phyloP scores from a whole-genome alignment of 495 filamentous ascomycete genomes.

The Tuber melanosporum region DNA sequence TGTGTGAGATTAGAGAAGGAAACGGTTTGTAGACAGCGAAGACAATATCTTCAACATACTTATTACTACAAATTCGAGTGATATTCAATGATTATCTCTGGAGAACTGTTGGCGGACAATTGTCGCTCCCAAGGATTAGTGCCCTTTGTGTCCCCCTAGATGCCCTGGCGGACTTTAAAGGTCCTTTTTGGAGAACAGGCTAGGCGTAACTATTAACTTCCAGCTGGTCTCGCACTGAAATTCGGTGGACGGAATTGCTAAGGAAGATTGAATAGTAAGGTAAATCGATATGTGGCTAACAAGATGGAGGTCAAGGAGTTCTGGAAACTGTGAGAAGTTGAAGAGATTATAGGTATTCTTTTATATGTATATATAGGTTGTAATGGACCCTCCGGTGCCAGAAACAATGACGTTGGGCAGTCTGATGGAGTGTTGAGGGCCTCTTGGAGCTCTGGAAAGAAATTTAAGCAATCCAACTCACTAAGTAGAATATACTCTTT shows the following conservation, averaged over 20 bases:
- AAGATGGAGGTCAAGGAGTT: neutral
- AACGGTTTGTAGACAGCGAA: too few relatives aligned
- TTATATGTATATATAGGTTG: neutral
- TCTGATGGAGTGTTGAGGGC: neutral
- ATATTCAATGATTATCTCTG: neutral
- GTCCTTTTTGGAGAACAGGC: neutral
- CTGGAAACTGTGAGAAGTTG: neutral
- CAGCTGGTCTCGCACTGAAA: neutral
- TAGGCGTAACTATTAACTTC: neutral
- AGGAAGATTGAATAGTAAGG: neutral
- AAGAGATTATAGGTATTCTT: neutral
- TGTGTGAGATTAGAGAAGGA: too few relatives aligned
- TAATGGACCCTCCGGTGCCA: neutral
- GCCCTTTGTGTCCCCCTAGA: neutral
- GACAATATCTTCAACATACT: too few relatives aligned
- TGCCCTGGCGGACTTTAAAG: neutral
- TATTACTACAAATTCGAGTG: neutral
- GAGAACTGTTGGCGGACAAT: neutral
- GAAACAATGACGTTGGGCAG: neutral
- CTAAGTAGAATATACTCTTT: neutral
- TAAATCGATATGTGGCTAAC: neutral
- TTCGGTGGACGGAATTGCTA: neutral
- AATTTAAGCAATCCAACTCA: neutral
- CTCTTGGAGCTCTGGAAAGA: neutral
- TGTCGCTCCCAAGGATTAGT: neutral